Evolutionary conservation across 495 filamentous ascomycete genomes (phyloP), one percentile per base, ranked within the genome.

Genomic region (Oidiodendron maius): DNA sequence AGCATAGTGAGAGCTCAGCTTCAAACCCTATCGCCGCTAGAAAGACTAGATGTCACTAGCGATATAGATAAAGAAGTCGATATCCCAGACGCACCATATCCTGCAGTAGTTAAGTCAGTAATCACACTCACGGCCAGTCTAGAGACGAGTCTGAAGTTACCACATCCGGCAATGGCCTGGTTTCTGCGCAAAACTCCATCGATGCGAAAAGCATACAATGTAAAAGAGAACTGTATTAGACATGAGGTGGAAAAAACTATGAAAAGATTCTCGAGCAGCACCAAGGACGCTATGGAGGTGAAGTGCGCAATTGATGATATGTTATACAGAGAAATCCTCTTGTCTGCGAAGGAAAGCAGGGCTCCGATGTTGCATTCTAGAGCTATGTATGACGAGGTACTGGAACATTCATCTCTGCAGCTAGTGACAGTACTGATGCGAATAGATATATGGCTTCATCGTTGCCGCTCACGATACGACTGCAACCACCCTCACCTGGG

Each of bases 221-320:
- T 38, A 0, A 56, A 57, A 40, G 47, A 65, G 11, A 32, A 53
- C 8, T 51, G 58, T 30, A 30, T 63, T 21, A 18, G 32, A 5
- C 38, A 51, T 15, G 35, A 58, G 26, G 46, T 64, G 18, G 43
- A 44, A 17, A 55, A 53, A 16, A 56, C 48, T 4, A 39, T 22
- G 17, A 37, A 35, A 11, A 10, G 36, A 2, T 41, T 30, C 6
- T 46, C 38, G 10, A 46, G 61, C 47, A 17, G 16, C 13, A 43
- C 48, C 8, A 40, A 32, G n/a, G n/a, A 32, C 28, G 28, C 8
- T n/a, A 32, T 8, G 28, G 28, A 32, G n/a, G 32, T 54, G 15
- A 42, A 46, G 0, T 65, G 39, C 3, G 69, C 64, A 4, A 56
- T 71, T 38, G 61, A 71, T 47, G 53, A 63, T 12, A 59, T 71